These are phyloP conservation scores for Cephaloascus albidus DNA, from an alignment of 805 yeast species.

Conservation along the genomic window DNA sequence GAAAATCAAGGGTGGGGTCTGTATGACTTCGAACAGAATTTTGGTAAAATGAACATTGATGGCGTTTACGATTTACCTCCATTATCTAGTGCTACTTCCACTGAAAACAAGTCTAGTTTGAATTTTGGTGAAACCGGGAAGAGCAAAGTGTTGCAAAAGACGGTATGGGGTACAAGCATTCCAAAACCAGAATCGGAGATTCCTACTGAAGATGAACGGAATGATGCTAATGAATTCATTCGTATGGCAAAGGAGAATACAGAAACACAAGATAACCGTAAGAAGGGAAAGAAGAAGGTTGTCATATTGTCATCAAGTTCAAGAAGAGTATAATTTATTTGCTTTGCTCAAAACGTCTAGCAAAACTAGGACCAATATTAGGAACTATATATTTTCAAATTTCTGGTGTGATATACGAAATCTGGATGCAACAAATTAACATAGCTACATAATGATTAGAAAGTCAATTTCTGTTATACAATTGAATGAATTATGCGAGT, in stretches of 20 bases:
- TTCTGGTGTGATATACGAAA: no score
- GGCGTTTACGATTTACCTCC: slow-evolving; percentile 27
- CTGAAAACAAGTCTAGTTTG: slow-evolving; percentile 1
- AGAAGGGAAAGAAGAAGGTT: slow-evolving; percentile 39
- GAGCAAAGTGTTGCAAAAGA: slow-evolving; percentile 25
- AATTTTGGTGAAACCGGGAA: slow-evolving; percentile 3
- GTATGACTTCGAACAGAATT: slow-evolving; percentile 17
- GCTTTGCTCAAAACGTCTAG: no score
- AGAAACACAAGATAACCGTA: slow-evolving; percentile 25
- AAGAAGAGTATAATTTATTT: slow-evolving; percentile 4
- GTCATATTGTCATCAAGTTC: slow-evolving; percentile 14
- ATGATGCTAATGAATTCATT: slow-evolving; percentile 44
- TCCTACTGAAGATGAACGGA: slow-evolving; percentile 30
- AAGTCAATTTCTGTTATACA: no score
- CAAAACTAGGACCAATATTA: no score
- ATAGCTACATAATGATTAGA: no score
- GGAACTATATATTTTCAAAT: no score
- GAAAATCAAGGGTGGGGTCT: slow-evolving; percentile 38
- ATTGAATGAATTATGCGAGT: no score
- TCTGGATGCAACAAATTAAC: no score
- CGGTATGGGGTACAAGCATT: slow-evolving; percentile 74
- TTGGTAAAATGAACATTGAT: slow-evolving; percentile 25
- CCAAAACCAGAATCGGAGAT: slow-evolving; percentile 29
- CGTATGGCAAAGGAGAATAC: slow-evolving; percentile 32
- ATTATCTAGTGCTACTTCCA: slow-evolving; percentile 12